Percentiles rank a stretch among this genome's conserved stretches.
These are phyloP conservation scores for Dryas integrifolia DNA, from an alignment of 331 rosid genomes.

Conservation along the genomic window DNA sequence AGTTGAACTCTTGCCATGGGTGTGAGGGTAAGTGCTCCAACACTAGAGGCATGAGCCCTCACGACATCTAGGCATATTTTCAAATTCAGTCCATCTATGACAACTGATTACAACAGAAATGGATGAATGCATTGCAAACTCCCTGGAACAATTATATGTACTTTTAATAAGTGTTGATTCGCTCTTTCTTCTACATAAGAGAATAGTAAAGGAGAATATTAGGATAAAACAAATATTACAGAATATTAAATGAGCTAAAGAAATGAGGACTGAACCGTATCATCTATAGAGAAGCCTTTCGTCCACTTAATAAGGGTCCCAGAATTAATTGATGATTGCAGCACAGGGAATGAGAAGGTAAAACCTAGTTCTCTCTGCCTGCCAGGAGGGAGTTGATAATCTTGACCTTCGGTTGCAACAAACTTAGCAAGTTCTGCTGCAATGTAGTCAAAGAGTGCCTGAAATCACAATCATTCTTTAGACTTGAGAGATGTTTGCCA, in stretches of 20 bases:
- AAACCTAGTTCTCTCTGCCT: slow-evolving; percentile 57
- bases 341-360: slow-evolving; percentile 56
- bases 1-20: background rate
- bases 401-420: slow-evolving; percentile 49
- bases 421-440: slow-evolving; percentile 43
- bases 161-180: background rate
- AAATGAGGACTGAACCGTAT: slow-evolving; percentile 31
- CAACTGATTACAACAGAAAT: background rate
- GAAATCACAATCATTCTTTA: slow-evolving; percentile 17
- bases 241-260: slow-evolving; percentile 22
- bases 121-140: background rate
- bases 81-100: background rate
- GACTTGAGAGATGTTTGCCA: background rate
- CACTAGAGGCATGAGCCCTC: background rate
- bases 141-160: background rate
- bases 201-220: background rate
- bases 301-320: slow-evolving; percentile 59
- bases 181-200: background rate
- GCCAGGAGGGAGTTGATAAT: slow-evolving; percentile 44
- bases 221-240: background rate
- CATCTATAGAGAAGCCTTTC: slow-evolving; percentile 50
- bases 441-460: slow-evolving; percentile 48
- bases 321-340: slow-evolving; percentile 49
- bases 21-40: background rate
- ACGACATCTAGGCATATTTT: background rate